Evolutionary conservation across 371 early-diverging fungal species (phyloP), one percentile per base, ranked within the genome.

Genomic region (Mucor piriformis): DNA sequence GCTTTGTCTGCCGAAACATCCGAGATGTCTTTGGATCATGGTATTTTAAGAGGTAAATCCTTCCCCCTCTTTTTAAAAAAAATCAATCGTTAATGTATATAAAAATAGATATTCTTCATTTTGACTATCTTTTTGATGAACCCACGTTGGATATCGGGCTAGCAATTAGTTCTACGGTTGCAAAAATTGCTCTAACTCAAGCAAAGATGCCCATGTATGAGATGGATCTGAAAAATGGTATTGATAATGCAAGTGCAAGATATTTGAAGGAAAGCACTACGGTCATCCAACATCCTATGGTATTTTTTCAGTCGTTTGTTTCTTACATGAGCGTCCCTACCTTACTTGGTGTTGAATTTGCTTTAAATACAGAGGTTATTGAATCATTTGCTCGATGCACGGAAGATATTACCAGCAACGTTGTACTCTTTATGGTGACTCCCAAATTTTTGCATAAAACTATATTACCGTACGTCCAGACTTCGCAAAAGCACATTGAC

Each of bases 251-350:
- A 4, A 18, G 66, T 7, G 27, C 55, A 6, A 49, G 64, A 5
- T 35, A 61, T 5, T 4, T 67, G 2, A 57, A 52, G 24, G n/a
- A 51, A 10, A 66, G 62, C 8, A 38, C 35, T 4, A 44, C 42
- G 2, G 37, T 51, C 18, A 1, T 62, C 50, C 27, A 64, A 0
- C 40, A 73, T 3, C 60, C 64, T 15, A 65, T 42, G 12, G 2
- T 21, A 3, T 73, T 76, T 21, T 50, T 76, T 3, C 76, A 76
- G 49, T 44, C 60, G 0, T 58, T 65, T 23, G 71, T 76, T 24
- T 73, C 71, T 12, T 73, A 70, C 49, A 76, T 76, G 67, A 73
- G 76, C 55, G 71, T 73, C 8, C 69, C 66, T 29, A 48, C 69
- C 20, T 55, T 76, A 2, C 13, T 76, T 3, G 76, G 76, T 24